Conservation (phyloP, 2,329 filamentous ascomycete species). For the Daldinia eschscholtzii region DNA sequence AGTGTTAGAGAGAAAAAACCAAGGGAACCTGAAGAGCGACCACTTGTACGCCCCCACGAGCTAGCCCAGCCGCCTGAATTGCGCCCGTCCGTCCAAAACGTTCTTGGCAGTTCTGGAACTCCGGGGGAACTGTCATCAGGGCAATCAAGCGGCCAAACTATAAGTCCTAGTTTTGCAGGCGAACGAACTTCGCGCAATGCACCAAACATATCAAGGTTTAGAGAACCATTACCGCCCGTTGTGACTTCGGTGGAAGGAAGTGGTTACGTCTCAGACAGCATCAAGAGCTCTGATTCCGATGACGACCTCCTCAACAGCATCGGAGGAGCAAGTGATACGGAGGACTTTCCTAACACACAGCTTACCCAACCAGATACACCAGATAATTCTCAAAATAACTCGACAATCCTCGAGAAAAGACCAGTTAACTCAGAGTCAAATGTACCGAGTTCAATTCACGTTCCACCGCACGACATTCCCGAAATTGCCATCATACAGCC, state of each 20-base stretch:
- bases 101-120: conserved; percentile 44
- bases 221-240: conserved; percentile 77
- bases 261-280: conserved; percentile 73
- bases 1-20: conserved; percentile 75
- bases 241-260: conserved; percentile 77
- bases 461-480: conserved; percentile 52
- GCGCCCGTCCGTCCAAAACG: conserved; percentile 45
- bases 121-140: conserved; percentile 57
- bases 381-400: conserved; percentile 32
- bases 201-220: conserved; percentile 68
- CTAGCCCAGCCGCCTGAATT: conserved; percentile 50
- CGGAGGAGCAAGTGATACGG: conserved; percentile 34
- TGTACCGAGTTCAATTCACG: conserved; percentile 6
- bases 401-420: conserved; percentile 32
- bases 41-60: conserved; percentile 68
- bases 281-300: conserved; percentile 58
- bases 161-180: conserved; percentile 67
- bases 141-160: conserved; percentile 70
- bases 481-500: conserved; percentile 61
- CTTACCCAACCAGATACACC: conserved; percentile 42
- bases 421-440: conserved; percentile 16
- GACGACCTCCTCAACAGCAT: conserved; percentile 48
- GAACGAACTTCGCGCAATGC: conserved; percentile 66
- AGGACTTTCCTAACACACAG: conserved; percentile 42
- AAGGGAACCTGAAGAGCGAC: conserved; percentile 66